phyloP scores from a whole-genome alignment of 495 filamentous ascomycete species.

The Chaetomidium leptoderma region DNA sequence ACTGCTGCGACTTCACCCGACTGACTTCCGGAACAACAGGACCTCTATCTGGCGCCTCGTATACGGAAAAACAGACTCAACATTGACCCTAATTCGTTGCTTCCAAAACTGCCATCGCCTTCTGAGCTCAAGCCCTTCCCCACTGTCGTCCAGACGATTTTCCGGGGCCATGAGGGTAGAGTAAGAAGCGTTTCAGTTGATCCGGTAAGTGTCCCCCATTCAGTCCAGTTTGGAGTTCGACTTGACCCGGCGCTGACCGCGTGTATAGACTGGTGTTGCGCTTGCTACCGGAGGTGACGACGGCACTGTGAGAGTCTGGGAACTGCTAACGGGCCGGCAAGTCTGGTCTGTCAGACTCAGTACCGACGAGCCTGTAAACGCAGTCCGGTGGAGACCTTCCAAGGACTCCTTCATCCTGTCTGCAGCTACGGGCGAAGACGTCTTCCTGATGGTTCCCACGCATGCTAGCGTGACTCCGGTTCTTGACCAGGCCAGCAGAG shows the following conservation, averaged over 20 bases:
- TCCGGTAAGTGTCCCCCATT: constrained; percentile 31
- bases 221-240: too few relatives aligned
- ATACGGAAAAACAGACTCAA: constrained; percentile 91
- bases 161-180: constrained; percentile 81
- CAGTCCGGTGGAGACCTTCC: constrained; percentile 83
- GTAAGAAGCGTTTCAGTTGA: constrained; percentile 72
- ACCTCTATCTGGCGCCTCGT: constrained; percentile 90
- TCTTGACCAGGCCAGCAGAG: constrained; percentile 65
- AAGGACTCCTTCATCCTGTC: constrained; percentile 77
- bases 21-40: constrained; percentile 31
- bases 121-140: constrained; percentile 93
- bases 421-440: constrained; percentile 75
- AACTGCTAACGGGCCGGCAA: constrained; percentile 79
- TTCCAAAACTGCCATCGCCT: constrained; percentile 92
- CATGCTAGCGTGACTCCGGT: constrained; percentile 31
- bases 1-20: too few relatives aligned
- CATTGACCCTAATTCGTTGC: constrained; percentile 88
- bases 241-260: constrained; percentile 9
- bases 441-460: constrained; percentile 74
- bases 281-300: constrained; percentile 88
- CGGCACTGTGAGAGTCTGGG: constrained; percentile 88
- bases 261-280: constrained; percentile 25
- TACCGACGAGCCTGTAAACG: constrained; percentile 77
- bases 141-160: constrained; percentile 76
- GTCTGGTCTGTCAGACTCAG: constrained; percentile 77